Evolutionary conservation across 1,139 yeast genomes (phyloP).

Genomic region (Ogataea hybrid): DNA sequence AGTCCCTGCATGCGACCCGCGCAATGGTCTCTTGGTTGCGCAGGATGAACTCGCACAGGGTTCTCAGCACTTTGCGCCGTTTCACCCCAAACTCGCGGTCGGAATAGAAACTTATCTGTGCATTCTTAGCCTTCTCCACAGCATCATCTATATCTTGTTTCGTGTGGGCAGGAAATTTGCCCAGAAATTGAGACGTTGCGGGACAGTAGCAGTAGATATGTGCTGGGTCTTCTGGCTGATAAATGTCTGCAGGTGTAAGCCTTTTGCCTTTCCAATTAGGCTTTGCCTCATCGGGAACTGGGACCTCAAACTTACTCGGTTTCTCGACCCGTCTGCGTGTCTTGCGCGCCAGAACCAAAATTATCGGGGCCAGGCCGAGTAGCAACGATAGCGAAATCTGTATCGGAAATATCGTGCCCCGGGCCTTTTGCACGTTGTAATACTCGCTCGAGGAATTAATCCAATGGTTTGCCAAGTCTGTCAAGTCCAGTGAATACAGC

Average conservation of each 20-base stretch:
- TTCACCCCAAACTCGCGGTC: constrained; percentile 36
- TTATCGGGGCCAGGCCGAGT: constrained; percentile 22
- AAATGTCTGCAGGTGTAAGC: constrained; percentile 55
- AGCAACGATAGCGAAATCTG: constrained; percentile 30
- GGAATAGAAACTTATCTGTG: constrained; percentile 59
- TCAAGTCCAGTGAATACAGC: constrained; percentile 16
- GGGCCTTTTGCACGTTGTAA: constrained; percentile 7
- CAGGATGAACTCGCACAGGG: constrained; percentile 68
- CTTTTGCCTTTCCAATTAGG: constrained; percentile 94
- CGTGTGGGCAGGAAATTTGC: constrained; percentile 62
- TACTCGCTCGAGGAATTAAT: constrained; percentile 13
- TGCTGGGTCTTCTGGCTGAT: constrained; percentile 56
- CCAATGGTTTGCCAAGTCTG: constrained; percentile 14
- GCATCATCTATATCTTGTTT: constrained; percentile 67
- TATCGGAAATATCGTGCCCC: constrained; percentile 23
- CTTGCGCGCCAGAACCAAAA: constrained; percentile 26
- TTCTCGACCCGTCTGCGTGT: constrained; percentile 32
- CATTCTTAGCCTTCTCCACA: constrained; percentile 53
- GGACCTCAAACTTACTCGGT: constrained; percentile 49
- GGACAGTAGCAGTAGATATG: constrained; percentile 88
- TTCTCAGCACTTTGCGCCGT: constrained; percentile 66
- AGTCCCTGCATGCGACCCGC: constrained; percentile 90
- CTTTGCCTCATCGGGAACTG: constrained; percentile 78
- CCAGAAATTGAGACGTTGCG: constrained; percentile 89
- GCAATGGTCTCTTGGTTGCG: constrained; percentile 87